Conservation (phyloP, 352 stramenopile genomes). For the Globisporangium splendens region DNA sequence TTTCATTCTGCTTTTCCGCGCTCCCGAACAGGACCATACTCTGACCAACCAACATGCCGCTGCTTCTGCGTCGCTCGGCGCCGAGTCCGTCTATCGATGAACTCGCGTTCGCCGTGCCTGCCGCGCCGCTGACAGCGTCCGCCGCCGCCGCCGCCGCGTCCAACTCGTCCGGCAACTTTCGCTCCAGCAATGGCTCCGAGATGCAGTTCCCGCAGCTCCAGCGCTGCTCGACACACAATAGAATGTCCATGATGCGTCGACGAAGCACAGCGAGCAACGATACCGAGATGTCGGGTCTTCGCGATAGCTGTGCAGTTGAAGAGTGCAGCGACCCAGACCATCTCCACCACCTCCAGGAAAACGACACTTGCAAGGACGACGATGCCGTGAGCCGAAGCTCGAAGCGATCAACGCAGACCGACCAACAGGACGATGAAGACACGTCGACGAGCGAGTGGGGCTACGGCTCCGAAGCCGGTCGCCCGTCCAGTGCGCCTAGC, state of each 20-base stretch:
- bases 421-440: slow-evolving; percentile 33
- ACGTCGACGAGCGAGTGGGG: slow-evolving; percentile 31
- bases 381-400: slow-evolving; percentile 26
- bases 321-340: slow-evolving; percentile 18
- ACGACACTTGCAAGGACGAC: slow-evolving; percentile 15
- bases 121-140: slow-evolving; percentile 22
- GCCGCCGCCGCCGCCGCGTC: background rate
- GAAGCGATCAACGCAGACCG: slow-evolving; percentile 20
- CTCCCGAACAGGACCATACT: no score
- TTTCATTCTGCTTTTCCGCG: no score
- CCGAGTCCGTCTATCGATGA: slow-evolving; percentile 72
- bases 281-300: slow-evolving; percentile 11
- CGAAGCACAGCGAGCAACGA: slow-evolving; percentile 31
- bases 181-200: slow-evolving; percentile 8
- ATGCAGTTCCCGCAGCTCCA: slow-evolving; percentile 20
- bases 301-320: slow-evolving; percentile 14
- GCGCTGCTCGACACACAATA: slow-evolving; percentile 34
- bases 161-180: slow-evolving; percentile 5
- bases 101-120: slow-evolving; percentile 46
- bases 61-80: slow-evolving; percentile 59
- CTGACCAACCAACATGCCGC: slow-evolving; percentile 56
- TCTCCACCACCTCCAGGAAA: slow-evolving; percentile 7
- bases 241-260: slow-evolving; percentile 29
- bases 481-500: slow-evolving; percentile 38
- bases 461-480: slow-evolving; percentile 30